Evolutionary conservation across 495 filamentous ascomycete genomes (phyloP).

Genomic region (Evernia prunastri): DNA sequence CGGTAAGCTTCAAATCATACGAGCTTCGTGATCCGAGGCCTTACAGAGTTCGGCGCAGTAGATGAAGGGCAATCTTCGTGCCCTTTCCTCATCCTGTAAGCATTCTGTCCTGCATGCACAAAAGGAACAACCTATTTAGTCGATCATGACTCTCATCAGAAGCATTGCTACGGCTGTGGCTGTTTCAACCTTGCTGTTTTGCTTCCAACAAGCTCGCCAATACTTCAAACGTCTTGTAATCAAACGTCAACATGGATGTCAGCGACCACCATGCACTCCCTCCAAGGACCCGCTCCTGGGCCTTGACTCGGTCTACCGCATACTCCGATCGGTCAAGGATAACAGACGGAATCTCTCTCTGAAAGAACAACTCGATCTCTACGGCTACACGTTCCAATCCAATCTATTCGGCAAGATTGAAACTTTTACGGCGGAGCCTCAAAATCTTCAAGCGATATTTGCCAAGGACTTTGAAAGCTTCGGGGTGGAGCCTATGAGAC

Average conservation of each 20-base stretch:
- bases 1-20: not conserved
- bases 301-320: not conserved
- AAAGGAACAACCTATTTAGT: too few species aligned
- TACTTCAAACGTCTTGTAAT: not conserved
- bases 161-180: not conserved
- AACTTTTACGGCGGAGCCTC: conserved; percentile 9
- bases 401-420: not conserved
- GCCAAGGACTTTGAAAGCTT: conserved; percentile 14
- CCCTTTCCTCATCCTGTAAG: too few species aligned
- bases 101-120: too few species aligned
- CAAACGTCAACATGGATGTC: not conserved
- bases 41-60: too few species aligned
- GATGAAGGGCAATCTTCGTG: too few species aligned
- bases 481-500: conserved; percentile 11
- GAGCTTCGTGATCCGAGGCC: too few species aligned
- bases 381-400: not conserved
- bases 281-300: not conserved
- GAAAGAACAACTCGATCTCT: not conserved
- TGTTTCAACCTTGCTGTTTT: not conserved
- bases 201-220: not conserved
- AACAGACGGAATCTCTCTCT: not conserved
- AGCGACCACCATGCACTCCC: not conserved
- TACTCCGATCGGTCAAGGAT: not conserved
- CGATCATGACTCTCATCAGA: not conserved
- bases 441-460: conserved; percentile 16